A percentile compares a stretch with the other conserved stretches of the same genome.
phyloP scores from a whole-genome alignment of 2,329 filamentous ascomycete species.

The Spiromastix sp. region DNA sequence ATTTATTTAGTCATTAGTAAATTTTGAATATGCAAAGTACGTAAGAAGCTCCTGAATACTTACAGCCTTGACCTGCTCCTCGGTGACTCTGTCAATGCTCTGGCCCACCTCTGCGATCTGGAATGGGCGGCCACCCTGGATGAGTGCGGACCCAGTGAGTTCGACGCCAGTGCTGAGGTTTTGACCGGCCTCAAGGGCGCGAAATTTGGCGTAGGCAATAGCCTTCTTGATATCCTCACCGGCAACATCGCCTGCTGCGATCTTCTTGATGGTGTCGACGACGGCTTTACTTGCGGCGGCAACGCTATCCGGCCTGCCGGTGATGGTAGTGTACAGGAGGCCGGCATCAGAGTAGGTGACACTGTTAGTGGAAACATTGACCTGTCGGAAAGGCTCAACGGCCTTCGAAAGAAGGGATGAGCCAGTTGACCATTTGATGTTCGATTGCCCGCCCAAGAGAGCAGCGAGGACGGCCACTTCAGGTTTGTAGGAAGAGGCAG shows the following conservation, averaged over 20 bases:
- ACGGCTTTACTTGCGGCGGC: conserved; percentile 63
- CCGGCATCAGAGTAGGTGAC: conserved; percentile 88
- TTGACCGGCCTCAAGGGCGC: conserved; percentile 72
- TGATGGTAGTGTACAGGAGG: conserved; percentile 73
- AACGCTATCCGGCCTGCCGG: conserved; percentile 60
- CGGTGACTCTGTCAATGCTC: conserved; percentile 68
- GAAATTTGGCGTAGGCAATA: conserved; percentile 85
- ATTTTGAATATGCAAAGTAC: conserved; percentile 3
- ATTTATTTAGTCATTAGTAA: conserved; percentile 17
- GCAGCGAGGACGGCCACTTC: conserved; percentile 79
- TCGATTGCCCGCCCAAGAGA: conserved; percentile 80
- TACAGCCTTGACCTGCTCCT: conserved; percentile 78
- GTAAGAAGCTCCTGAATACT: conserved; percentile 26
- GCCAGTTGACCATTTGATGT: conserved; percentile 90
- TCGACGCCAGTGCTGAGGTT: conserved; percentile 67
- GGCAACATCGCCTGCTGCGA: conserved; percentile 63
- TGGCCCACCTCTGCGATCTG: conserved; percentile 73
- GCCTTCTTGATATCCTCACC: conserved; percentile 89
- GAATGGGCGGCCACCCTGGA: conserved; percentile 72
- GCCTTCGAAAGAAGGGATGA: conserved; percentile 86
- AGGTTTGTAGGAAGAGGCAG: conserved; percentile 67
- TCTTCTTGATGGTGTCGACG: conserved; percentile 70
- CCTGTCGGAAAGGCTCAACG: conserved; percentile 53
- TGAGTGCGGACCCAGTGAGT: conserved; percentile 71
- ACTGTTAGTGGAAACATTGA: conserved; percentile 64